Evolutionary conservation across 164 flowering plant genomes (phyloP), one percentile per base, ranked within the genome.

Genomic region (Brasenia schreberi): DNA sequence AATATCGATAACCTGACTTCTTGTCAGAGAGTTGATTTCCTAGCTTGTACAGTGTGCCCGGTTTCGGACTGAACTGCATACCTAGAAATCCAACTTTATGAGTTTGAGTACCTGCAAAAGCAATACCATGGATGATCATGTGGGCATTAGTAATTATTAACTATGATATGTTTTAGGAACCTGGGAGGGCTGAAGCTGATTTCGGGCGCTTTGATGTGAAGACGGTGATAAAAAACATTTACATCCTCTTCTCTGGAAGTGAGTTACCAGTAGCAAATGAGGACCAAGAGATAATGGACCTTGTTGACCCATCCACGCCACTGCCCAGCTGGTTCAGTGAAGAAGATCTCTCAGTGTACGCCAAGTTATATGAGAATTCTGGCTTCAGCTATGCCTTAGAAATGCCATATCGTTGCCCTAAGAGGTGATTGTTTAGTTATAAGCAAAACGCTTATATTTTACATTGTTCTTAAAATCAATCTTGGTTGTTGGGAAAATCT

Each of bases 131-230:
- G 1, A 23, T 23, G 27, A 23, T 23, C 27, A 23, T 23, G 27
- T 23, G 27, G 27, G 27, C 27, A 23, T 23, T 23, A 23, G 27
- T 23, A 27, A 23, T 23, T 23, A 23, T 23, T 23, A 23, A 23
- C 27, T 23, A 23, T 23, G 27, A 23, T 23, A 0, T 23, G 27
- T 23, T 23, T 23, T 23, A 85, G 87, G 76, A 80, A 60, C 84
- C 85, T 17, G 83, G 84, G 58, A 44, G 83, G 49, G 89, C 84
- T 0, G 87, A 85, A 72, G 89, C 82, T 0, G 89, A 81, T 76
- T 82, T 81, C 68, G 77, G 79, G 5, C 77, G 82, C 23, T 72
- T 81, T 3, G 79, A 78, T 68, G 77, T 69, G 4, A 82, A 83
- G 72, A 80, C 85, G 0, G 89, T 85, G 45, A 66, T 83, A 33